These are phyloP conservation scores for Rhynchospora breviuscula DNA, from an alignment of 176 grass and related monocot species.

Conservation along the genomic window DNA sequence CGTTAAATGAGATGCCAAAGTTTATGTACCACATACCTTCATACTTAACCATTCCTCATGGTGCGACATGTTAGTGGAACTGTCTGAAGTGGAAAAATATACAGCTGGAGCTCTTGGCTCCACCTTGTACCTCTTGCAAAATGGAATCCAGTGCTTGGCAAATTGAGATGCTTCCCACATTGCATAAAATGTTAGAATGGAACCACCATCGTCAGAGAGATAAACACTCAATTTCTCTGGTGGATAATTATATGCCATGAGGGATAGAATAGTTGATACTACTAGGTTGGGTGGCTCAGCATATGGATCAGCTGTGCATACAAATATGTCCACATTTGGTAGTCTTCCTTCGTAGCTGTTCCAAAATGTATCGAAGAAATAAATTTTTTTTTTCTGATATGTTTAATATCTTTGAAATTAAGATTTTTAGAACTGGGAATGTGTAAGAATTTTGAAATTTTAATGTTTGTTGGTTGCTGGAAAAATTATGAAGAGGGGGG, in stretches of 20 bases:
- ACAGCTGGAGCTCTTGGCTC: conserved; percentile 52
- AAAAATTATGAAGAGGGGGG: no score
- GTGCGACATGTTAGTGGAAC: not conserved
- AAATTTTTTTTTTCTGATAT: not conserved
- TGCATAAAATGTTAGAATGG: conserved; percentile 62
- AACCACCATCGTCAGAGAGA: conserved; percentile 72
- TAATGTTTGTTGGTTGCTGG: no score
- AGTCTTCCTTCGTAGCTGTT: conserved; percentile 35
- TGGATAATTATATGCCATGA: conserved; percentile 73
- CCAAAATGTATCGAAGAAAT: conserved; percentile 1
- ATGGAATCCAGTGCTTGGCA: conserved; percentile 61
- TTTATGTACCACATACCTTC: conserved; percentile 32
- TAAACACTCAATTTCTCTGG: conserved; percentile 52
- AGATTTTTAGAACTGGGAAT: no score
- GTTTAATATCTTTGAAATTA: no score
- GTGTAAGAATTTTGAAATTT: no score
- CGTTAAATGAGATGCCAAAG: not conserved
- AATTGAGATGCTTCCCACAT: conserved; percentile 55
- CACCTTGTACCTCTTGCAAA: conserved; percentile 48
- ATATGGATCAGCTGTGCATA: conserved; percentile 57
- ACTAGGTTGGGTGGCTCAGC: conserved; percentile 65
- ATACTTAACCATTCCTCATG: conserved; percentile 38
- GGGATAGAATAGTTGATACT: conserved; percentile 43
- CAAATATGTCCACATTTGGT: conserved; percentile 60
- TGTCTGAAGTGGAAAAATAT: conserved; percentile 36